These are phyloP conservation scores for Lyophyllum atratum DNA, from an alignment of 768 basidiomycete genomes.

Conservation along the genomic window DNA sequence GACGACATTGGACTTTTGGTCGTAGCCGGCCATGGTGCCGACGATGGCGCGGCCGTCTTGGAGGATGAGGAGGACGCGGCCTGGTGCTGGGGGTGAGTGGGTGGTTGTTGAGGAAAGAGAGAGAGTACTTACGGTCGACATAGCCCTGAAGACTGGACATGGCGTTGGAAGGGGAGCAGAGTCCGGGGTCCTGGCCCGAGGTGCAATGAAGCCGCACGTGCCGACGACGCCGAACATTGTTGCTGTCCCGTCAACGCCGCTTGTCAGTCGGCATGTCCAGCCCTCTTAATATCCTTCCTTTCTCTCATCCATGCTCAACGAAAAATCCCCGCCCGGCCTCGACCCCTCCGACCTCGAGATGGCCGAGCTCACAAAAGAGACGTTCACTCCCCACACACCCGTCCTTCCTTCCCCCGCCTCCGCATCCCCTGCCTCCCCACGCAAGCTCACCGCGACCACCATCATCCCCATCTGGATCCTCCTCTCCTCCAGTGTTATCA, in stretches of 20 bases:
- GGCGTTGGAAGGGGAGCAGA: constrained; percentile 10
- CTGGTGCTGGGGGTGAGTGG: constrained; percentile 35
- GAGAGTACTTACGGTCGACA: constrained; percentile 68
- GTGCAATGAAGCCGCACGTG: neutral
- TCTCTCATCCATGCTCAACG: constrained; percentile 11
- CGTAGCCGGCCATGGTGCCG: constrained; percentile 88
- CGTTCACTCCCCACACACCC: neutral
- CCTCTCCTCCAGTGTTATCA: constrained; percentile 87
- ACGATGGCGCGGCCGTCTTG: constrained; percentile 96
- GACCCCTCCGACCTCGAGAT: constrained; percentile 13
- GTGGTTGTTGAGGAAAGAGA: neutral
- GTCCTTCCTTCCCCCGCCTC: constrained; percentile 32
- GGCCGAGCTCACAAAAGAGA: constrained; percentile 7
- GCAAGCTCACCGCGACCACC: constrained; percentile 60
- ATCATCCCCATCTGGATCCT: constrained; percentile 95
- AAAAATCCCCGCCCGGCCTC: neutral
- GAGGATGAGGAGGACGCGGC: constrained; percentile 89
- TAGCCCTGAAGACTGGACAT: constrained; percentile 94
- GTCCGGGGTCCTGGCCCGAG: neutral
- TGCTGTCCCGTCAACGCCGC: neutral
- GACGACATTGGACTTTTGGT: constrained; percentile 96
- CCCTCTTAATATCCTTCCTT: neutral
- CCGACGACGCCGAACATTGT: neutral
- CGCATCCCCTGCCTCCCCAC: constrained; percentile 41
- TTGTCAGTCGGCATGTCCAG: no score